Percentiles rank a stretch among this genome's conserved stretches.
These are phyloP conservation scores for Corylus heterophylla DNA, from an alignment of 306 rosid species.

Conservation along the genomic window DNA sequence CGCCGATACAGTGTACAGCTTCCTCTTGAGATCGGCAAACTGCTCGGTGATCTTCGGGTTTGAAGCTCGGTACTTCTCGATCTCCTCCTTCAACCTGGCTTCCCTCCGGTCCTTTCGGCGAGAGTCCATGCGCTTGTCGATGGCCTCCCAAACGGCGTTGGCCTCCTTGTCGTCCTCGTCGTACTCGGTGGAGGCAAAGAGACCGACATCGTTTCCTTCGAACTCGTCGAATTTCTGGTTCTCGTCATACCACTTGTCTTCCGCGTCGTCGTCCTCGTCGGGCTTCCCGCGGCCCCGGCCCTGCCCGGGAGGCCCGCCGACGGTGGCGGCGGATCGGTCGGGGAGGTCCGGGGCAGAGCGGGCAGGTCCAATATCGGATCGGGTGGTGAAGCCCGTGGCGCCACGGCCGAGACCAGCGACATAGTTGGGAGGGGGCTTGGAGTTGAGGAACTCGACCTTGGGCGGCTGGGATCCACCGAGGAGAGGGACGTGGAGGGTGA, in stretches of 20 bases:
- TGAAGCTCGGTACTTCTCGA: conserved; percentile 82
- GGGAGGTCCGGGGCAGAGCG: conserved; percentile 87
- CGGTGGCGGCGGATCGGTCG: conserved; percentile 55
- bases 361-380: conserved; percentile 87
- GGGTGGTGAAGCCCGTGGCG: conserved; percentile 86
- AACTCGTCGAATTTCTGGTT: conserved; percentile 89
- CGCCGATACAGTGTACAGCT: conserved; percentile 57
- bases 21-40: conserved; percentile 78
- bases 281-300: conserved; percentile 73
- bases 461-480: conserved; percentile 55
- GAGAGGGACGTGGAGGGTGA: conserved; percentile 47
- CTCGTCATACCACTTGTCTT: conserved; percentile 83
- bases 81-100: conserved; percentile 87
- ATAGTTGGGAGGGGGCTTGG: conserved; percentile 84
- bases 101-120: conserved; percentile 88
- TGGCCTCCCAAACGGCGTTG: conserved; percentile 88
- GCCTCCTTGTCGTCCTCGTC: conserved; percentile 92
- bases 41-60: conserved; percentile 87
- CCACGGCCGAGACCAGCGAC: conserved; percentile 96
- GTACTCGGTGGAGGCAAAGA: conserved; percentile 83
- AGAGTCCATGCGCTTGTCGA: conserved; percentile 88
- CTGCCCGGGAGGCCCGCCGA: conserved; percentile 39
- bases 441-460: conserved; percentile 69
- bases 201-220: conserved; percentile 85
- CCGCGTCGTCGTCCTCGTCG: conserved; percentile 82